A percentile compares a stretch with the other conserved stretches of the same genome.
Conservation (phyloP, 192 early-diverging fungal genomes). For the Chytriomyces hyalinus region DNA sequence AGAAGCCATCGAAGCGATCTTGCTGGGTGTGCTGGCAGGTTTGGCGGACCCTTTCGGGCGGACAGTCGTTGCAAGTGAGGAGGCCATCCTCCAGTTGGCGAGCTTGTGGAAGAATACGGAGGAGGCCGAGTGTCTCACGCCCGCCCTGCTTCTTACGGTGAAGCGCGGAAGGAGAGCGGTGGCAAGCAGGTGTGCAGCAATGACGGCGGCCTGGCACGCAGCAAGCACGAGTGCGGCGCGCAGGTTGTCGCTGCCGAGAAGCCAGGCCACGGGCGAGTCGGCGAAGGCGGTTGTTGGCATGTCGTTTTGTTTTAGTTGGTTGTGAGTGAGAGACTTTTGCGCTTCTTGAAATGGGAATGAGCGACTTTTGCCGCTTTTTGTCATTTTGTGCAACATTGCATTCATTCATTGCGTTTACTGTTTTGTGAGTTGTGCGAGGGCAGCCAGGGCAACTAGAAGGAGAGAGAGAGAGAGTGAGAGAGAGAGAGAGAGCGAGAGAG, state of each 20-base stretch:
- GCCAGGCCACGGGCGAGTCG: not conserved
- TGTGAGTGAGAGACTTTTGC: not conserved
- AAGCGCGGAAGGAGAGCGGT: no score
- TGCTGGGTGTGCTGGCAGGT: not conserved
- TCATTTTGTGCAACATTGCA: not conserved
- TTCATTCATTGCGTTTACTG: not conserved
- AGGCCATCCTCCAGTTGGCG: not conserved
- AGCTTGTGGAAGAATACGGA: not conserved
- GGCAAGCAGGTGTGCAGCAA: no score
- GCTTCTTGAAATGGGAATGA: not conserved
- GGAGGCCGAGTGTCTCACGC: no score
- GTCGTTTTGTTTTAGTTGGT: not conserved
- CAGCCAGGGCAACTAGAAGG: not conserved
- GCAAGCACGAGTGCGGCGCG: not conserved
- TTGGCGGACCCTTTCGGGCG: not conserved
- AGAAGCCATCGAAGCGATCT: no score
- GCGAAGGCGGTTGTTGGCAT: not conserved
- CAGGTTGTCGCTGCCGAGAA: not conserved
- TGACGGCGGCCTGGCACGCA: no score
- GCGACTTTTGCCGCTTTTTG: not conserved
- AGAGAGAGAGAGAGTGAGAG: not conserved
- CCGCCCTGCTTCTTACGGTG: no score
- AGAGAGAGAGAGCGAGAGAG: not conserved
- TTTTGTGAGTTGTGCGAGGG: not conserved
- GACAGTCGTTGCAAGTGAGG: no score